Evolutionary conservation across 768 basidiomycete species (phyloP).

Genomic region (Serendipita sp.): DNA sequence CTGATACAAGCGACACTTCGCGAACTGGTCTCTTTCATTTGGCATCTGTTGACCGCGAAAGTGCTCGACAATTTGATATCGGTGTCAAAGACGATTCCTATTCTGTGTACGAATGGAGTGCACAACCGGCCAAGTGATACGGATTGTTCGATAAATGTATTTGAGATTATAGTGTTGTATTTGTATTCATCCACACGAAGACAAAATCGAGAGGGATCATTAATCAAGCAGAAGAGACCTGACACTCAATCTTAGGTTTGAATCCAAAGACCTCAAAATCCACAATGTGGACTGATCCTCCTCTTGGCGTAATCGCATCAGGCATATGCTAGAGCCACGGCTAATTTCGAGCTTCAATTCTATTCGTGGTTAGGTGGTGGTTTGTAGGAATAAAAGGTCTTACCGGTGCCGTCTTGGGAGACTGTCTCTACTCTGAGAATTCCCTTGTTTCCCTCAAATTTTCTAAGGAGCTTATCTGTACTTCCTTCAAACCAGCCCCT

Average conservation of each 20-base stretch:
- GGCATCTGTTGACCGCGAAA: neutral
- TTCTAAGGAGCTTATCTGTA: neutral
- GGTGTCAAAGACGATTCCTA: neutral
- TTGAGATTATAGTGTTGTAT: no score
- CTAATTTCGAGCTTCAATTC: neutral
- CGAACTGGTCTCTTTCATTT: neutral
- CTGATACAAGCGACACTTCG: neutral
- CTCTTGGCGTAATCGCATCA: neutral
- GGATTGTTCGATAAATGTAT: no score
- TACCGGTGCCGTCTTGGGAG: neutral
- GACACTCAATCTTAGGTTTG: neutral
- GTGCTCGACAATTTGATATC: constrained; percentile 1
- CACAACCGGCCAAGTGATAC: neutral
- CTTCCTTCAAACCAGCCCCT: neutral
- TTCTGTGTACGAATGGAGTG: neutral
- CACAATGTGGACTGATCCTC: neutral
- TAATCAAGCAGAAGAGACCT: neutral
- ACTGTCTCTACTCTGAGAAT: neutral
- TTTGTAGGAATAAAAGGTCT: neutral
- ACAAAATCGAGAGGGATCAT: neutral
- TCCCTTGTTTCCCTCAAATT: neutral
- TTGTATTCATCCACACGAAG: no score
- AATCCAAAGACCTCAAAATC: neutral
- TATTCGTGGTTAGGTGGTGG: neutral
- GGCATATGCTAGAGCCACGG: neutral